These are phyloP conservation scores for Holtermannia corniformis DNA, from an alignment of 768 basidiomycete species.

Conservation along the genomic window DNA sequence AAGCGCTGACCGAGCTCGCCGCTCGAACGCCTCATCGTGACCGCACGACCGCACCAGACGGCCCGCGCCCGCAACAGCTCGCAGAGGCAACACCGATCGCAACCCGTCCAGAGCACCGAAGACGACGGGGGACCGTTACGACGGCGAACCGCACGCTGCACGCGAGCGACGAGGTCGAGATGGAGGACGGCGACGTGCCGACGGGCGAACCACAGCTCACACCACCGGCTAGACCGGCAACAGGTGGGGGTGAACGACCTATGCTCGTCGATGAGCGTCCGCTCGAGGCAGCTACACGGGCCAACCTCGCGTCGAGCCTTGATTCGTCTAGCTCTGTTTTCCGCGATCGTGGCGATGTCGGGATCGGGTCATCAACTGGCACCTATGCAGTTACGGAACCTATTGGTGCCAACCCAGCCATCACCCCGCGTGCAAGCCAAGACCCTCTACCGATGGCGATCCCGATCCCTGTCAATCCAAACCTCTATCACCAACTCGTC, in stretches of 20 bases:
- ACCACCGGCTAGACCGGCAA: slow-evolving; percentile 9
- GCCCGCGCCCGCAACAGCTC: too few relatives aligned
- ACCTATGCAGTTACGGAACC: too few relatives aligned
- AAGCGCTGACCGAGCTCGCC: too few relatives aligned
- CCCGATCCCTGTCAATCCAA: slow-evolving; percentile 3
- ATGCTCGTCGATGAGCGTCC: neutral
- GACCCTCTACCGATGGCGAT: slow-evolving; percentile 24
- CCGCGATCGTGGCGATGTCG: neutral
- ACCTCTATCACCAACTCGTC: neutral
- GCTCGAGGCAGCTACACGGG: neutral
- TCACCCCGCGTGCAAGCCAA: slow-evolving; percentile 25
- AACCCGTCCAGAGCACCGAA: too few relatives aligned
- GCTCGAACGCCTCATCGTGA: too few relatives aligned
- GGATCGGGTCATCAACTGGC: too few relatives aligned
- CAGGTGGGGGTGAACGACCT: neutral
- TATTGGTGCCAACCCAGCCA: neutral
- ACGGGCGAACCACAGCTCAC: neutral
- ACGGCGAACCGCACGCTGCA: neutral
- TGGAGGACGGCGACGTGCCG: slow-evolving; percentile 40
- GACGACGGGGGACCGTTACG: neutral
- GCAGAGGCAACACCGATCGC: too few relatives aligned
- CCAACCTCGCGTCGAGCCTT: neutral
- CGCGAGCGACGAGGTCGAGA: slow-evolving; percentile 49
- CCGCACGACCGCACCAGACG: too few relatives aligned
- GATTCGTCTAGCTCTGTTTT: neutral